phyloP scores from a whole-genome alignment of 2,329 filamentous ascomycete genomes.

The Cladophialophora psammophila region DNA sequence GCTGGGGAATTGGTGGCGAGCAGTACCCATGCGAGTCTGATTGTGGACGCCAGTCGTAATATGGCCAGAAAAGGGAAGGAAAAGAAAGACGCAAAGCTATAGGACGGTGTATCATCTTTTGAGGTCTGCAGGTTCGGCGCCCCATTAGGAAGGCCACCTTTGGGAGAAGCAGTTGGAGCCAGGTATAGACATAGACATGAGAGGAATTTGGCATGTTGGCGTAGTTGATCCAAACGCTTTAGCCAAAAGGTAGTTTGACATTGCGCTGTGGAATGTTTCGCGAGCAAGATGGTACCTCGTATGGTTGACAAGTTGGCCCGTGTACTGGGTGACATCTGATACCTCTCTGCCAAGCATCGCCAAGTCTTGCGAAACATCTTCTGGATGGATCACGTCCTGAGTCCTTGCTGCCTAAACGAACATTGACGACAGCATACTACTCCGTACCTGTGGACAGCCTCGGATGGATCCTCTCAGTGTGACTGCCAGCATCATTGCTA shows the following conservation, averaged over 20 bases:
- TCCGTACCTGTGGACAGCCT: neutral
- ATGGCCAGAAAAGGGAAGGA: slow-evolving; percentile 25
- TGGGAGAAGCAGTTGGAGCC: neutral
- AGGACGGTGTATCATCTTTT: neutral
- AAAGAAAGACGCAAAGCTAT: slow-evolving; percentile 20
- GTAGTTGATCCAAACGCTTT: neutral
- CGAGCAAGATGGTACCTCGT: too few species aligned
- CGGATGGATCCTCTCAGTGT: slow-evolving; percentile 42
- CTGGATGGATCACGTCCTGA: neutral
- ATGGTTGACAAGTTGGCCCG: too few species aligned
- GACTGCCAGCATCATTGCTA: slow-evolving; percentile 41
- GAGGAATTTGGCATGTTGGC: neutral
- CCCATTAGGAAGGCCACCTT: neutral
- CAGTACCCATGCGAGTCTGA: slow-evolving; percentile 71
- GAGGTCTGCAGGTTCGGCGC: neutral
- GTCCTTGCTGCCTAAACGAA: neutral
- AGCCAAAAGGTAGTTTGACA: too few species aligned
- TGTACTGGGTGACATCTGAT: too few species aligned
- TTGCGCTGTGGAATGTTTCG: too few species aligned
- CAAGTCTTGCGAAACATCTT: too few species aligned
- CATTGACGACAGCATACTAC: neutral
- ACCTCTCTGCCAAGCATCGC: too few species aligned
- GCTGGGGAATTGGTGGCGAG: slow-evolving; percentile 70
- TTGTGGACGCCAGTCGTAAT: slow-evolving; percentile 70
- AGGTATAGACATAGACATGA: neutral